These are phyloP conservation scores for California macrophylla DNA, from an alignment of 441 rosid genomes.

Conservation along the genomic window DNA sequence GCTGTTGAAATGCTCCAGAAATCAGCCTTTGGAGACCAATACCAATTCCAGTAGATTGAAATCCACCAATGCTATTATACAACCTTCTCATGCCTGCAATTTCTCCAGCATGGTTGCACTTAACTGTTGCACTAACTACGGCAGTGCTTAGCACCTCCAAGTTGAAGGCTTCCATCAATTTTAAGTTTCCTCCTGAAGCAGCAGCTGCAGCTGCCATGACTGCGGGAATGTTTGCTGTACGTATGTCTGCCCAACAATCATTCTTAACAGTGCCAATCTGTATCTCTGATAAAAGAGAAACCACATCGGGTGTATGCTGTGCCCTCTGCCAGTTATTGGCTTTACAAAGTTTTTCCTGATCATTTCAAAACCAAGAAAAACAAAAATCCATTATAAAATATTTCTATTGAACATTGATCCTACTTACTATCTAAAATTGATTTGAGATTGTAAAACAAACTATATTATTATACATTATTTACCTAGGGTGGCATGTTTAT, in stretches of 20 bases:
- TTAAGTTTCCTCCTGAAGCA: conserved; percentile 89
- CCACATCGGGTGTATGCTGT: conserved; percentile 80
- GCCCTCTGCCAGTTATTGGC: conserved; percentile 94
- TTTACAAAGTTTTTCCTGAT: conserved; percentile 90
- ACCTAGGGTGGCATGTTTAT: background rate
- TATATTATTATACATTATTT: background rate
- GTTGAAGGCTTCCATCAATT: conserved; percentile 71
- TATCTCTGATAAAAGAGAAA: conserved; percentile 92
- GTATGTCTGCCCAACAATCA: conserved; percentile 79
- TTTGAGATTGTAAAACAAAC: background rate
- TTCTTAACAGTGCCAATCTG: conserved; percentile 81
- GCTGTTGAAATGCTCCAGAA: conserved; percentile 76
- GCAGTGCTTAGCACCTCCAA: conserved; percentile 95
- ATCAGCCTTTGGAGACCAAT: conserved; percentile 79
- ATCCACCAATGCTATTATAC: conserved; percentile 89
- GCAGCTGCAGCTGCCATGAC: conserved; percentile 99
- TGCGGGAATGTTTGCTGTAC: conserved; percentile 90
- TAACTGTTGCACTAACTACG: conserved; percentile 88
- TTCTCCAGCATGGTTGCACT: conserved; percentile 95
- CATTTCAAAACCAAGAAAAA: conserved; percentile 16
- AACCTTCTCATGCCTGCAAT: conserved; percentile 98
- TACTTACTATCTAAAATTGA: background rate
- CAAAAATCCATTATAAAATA: conserved; percentile 2
- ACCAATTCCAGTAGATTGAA: conserved; percentile 55
- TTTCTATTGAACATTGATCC: background rate